Evolutionary conservation across 106 monocot genomes (phyloP).

Genomic region (Dioscorea zingiberensis): DNA sequence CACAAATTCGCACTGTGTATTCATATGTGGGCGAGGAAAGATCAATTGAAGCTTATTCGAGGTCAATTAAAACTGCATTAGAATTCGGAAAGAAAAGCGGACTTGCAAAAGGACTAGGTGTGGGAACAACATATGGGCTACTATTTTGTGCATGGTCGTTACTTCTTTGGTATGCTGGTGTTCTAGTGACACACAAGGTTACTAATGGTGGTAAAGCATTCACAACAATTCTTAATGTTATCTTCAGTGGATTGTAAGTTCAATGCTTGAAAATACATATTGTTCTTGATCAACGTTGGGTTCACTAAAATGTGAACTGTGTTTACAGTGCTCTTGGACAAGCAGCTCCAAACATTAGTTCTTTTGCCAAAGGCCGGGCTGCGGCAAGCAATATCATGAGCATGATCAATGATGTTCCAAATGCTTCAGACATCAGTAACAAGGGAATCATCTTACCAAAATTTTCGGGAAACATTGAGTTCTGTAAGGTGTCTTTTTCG

Average conservation of each 20-base stretch:
- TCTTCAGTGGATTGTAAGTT: slow-evolving; percentile 53
- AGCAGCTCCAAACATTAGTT: slow-evolving; percentile 23
- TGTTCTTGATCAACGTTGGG: neutral
- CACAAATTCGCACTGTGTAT: slow-evolving; percentile 40
- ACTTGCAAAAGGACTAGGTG: slow-evolving; percentile 46
- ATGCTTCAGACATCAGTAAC: neutral
- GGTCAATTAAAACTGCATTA: slow-evolving; percentile 26
- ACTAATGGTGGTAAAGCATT: slow-evolving; percentile 52
- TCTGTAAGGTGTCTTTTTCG: slow-evolving; percentile 4
- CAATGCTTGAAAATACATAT: neutral
- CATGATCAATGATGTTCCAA: slow-evolving; percentile 15
- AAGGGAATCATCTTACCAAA: slow-evolving; percentile 13
- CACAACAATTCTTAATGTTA: slow-evolving; percentile 42
- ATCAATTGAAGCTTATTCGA: slow-evolving; percentile 31
- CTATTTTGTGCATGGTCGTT: slow-evolving; percentile 43
- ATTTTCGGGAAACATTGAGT: slow-evolving; percentile 13
- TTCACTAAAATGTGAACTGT: neutral
- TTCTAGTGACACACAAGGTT: slow-evolving; percentile 25
- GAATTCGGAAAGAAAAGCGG: slow-evolving; percentile 35
- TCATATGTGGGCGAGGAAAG: slow-evolving; percentile 38
- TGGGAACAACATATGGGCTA: slow-evolving; percentile 46
- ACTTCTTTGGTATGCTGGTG: slow-evolving; percentile 46
- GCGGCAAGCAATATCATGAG: slow-evolving; percentile 17
- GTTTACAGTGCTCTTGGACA: slow-evolving; percentile 29
- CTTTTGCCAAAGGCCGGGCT: slow-evolving; percentile 19